These are phyloP conservation scores for Russula compacta DNA, from an alignment of 768 basidiomycete species.

Conservation along the genomic window DNA sequence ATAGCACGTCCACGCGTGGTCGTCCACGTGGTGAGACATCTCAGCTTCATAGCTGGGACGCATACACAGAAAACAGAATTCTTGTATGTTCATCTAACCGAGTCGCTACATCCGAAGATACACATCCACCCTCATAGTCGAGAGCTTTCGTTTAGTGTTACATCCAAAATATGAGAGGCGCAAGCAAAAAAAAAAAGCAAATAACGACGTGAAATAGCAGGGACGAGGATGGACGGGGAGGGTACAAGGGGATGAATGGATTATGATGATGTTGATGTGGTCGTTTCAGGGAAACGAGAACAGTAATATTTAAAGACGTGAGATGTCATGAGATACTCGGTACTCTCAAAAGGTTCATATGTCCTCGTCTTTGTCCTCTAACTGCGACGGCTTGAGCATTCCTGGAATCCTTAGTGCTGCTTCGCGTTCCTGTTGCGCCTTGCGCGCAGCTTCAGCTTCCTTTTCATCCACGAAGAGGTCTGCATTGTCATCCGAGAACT, in stretches of 20 bases:
- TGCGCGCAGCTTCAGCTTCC: constrained; percentile 71
- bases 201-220: constrained; percentile 16
- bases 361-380: constrained; percentile 92
- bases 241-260: constrained; percentile 2
- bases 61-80: neutral
- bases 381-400: constrained; percentile 90
- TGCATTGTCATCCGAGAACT: constrained; percentile 91
- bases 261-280: constrained; percentile 12
- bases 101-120: constrained; percentile 21
- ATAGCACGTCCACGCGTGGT: neutral
- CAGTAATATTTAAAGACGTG: constrained; percentile 11
- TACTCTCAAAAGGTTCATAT: constrained; percentile 34
- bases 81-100: constrained; percentile 1
- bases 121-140: constrained; percentile 17
- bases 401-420: constrained; percentile 93
- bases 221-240: neutral
- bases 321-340: constrained; percentile 15
- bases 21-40: constrained; percentile 1
- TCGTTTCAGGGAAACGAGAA: constrained; percentile 8
- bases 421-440: constrained; percentile 77
- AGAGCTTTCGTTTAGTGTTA: constrained; percentile 16
- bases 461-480: constrained; percentile 93
- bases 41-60: neutral
- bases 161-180: constrained; percentile 16
- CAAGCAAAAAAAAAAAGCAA: constrained; percentile 17